These are phyloP conservation scores for Stentor roeselii DNA, from an alignment of 73 alveolate genomes.

Conservation along the genomic window DNA sequence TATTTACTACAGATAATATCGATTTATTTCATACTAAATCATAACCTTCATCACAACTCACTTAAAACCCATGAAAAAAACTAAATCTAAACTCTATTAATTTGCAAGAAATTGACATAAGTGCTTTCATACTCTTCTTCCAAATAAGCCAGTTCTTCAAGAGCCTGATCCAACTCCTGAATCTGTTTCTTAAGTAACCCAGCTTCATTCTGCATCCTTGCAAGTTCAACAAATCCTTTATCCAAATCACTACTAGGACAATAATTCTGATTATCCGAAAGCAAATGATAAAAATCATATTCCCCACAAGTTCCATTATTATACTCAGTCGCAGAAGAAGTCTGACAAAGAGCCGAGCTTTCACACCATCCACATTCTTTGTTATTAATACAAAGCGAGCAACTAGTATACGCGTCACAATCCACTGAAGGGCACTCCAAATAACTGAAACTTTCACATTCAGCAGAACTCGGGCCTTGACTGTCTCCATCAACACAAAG, in stretches of 20 bases:
- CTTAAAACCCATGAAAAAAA: too few species aligned
- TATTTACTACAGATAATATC: too few species aligned
- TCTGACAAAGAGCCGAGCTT: not conserved
- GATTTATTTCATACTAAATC: too few species aligned
- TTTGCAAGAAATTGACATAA: too few species aligned
- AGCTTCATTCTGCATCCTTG: too few species aligned
- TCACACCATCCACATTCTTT: slow-evolving; percentile 16
- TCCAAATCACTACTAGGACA: not conserved
- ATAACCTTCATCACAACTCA: too few species aligned
- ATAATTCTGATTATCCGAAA: not conserved
- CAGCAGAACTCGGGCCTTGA: not conserved
- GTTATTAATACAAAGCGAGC: not conserved
- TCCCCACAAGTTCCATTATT: not conserved
- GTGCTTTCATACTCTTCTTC: too few species aligned
- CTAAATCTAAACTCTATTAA: too few species aligned
- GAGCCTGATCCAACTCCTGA: too few species aligned
- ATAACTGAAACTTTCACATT: not conserved
- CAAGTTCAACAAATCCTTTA: too few species aligned
- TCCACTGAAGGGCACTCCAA: not conserved
- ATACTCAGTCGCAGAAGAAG: not conserved
- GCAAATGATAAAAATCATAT: not conserved
- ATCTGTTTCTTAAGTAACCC: too few species aligned
- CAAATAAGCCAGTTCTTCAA: too few species aligned
- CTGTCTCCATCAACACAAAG: slow-evolving; percentile 20
- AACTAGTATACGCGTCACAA: slow-evolving; percentile 9